Base-by-base conservation (phyloP, 306 rosid species). In the Alnus rubra region DNA sequence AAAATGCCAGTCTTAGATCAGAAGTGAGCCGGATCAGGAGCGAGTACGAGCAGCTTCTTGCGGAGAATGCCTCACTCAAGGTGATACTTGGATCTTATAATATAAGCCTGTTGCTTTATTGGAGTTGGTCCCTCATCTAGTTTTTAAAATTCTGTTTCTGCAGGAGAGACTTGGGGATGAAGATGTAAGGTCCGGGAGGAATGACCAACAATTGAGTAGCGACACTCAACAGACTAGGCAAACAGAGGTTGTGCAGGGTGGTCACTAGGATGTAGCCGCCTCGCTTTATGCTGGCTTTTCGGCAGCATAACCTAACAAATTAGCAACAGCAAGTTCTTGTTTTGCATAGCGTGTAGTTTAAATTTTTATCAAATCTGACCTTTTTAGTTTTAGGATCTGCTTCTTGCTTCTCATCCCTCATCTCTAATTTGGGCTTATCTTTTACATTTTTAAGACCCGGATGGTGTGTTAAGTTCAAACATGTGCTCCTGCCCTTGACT, bases 91-190 rank as follows among this genome's bases (percentile, higher is more conserved):
- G 81, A 77, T 84, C 83, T 84, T 23, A 23, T 23, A 23, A 23
- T 23, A 23, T 23, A 23, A 23, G 28, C 28, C 28, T 23, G 0
- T 23, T 23, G 28, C 28, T 23, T 23, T 23, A 23, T 23, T 23
- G 28, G 28, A 23, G 30, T 18, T 73, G 73, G 9, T 33, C 19
- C 33, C 56, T 85, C 59, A 78, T 76, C 5, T 50, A 33, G 16
- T 60, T 54, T 44, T 72, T 7, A 9, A 73, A 77, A 60, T 73
- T 71, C 53, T 64, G 74, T 23, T 83, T 78, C 44, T 87, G 56
- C 96, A 95, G 98, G 97, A 89, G 88, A 88, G 87, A 82, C 91
- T 95, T 2, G 98, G 89, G 65, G 98, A 95, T 0, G 90, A 88
- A 56, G 97, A 86, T 48, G 62, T 16, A 54, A 86, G 88, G 87